Evolutionary conservation across 129 eudicot species (phyloP).

Genomic region (Flaveria robusta): DNA sequence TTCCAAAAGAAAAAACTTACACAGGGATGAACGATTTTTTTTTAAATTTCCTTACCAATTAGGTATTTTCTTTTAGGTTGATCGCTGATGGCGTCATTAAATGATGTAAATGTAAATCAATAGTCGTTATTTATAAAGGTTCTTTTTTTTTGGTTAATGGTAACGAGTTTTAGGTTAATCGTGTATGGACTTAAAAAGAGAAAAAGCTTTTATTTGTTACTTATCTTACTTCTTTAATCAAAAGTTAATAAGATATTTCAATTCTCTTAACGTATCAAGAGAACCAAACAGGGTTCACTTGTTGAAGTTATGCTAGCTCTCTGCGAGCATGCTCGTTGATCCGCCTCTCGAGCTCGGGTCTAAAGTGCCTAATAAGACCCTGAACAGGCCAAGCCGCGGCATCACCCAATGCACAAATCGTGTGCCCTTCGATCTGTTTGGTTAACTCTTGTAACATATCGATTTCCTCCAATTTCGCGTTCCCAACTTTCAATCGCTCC

Average conservation of each 20-base stretch:
- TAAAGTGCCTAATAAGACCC: conserved; percentile 84
- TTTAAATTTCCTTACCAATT: no score
- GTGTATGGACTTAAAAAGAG: not conserved
- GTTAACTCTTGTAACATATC: conserved; percentile 95
- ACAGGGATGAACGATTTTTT: no score
- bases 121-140: no score
- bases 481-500: conserved; percentile 83
- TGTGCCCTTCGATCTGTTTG: conserved; percentile 94
- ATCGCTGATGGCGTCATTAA: no score
- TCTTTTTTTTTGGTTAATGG: no score
- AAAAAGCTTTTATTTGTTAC: not conserved
- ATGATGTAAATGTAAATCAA: no score
- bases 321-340: conserved; percentile 67
- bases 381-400: conserved; percentile 99
- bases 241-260: not conserved
- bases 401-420: conserved; percentile 89
- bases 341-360: conserved; percentile 91
- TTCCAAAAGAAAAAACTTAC: no score
- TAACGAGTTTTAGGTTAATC: no score
- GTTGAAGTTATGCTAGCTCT: conserved; percentile 55
- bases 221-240: not conserved
- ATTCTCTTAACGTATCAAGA: not conserved
- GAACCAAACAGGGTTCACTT: not conserved
- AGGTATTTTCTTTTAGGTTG: no score
- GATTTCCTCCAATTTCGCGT: conserved; percentile 83